Conservation (phyloP, 225 moss, liverwort and hornwort species). For the Pleurozium schreberi region DNA sequence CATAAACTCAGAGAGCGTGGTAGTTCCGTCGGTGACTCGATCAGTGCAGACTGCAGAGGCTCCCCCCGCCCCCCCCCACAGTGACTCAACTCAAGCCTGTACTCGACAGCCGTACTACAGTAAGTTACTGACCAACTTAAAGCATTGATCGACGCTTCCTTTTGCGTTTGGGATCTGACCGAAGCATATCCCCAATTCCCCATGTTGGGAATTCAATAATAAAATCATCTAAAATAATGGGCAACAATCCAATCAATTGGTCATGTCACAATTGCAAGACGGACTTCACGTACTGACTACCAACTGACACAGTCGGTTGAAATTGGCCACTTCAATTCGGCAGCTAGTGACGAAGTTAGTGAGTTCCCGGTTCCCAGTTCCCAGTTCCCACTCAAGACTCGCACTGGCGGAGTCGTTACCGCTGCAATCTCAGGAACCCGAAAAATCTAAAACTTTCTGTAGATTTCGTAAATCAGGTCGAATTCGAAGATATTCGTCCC, state of each 20-base stretch:
- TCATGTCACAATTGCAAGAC: not conserved
- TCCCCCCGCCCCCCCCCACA: no score
- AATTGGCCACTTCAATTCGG: not conserved
- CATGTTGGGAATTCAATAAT: not conserved
- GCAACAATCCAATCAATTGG: not conserved
- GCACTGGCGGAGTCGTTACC: no score
- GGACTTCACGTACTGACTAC: no score
- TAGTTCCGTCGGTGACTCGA: not conserved
- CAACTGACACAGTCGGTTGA: no score
- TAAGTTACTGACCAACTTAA: not conserved
- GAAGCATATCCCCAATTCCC: not conserved
- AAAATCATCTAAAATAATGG: not conserved
- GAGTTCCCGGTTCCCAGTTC: no score
- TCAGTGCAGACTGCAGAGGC: no score
- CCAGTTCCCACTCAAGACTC: not conserved
- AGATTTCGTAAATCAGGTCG: not conserved
- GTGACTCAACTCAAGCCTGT: not conserved
- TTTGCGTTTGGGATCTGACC: not conserved
- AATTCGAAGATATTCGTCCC: not conserved
- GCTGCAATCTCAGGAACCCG: no score
- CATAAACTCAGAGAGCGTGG: not conserved
- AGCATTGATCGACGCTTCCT: not conserved
- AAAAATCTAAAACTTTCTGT: accelerated
- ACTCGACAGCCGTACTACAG: not conserved
- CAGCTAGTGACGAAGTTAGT: no score